Evolutionary conservation across 805 yeast genomes (phyloP).

Genomic region (Vanderwaltozyma tropicalis): DNA sequence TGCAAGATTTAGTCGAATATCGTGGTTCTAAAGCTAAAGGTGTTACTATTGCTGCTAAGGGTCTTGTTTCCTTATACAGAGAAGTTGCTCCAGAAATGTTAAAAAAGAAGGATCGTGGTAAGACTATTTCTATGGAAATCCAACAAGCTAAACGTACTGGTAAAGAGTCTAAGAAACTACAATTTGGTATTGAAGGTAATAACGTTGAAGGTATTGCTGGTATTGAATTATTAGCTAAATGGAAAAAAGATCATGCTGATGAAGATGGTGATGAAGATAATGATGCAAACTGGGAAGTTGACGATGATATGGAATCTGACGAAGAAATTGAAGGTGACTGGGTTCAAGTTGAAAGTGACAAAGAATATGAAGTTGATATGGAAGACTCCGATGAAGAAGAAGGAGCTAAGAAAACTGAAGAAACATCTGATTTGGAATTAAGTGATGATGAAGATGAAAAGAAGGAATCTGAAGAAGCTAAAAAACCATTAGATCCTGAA

Average conservation of each 20-base stretch:
- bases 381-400: constrained; percentile 40
- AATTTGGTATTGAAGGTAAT: constrained; percentile 61
- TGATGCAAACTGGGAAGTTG: constrained; percentile 50
- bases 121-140: constrained; percentile 74
- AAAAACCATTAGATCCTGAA: constrained; percentile 28
- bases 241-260: constrained; percentile 47
- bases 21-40: constrained; percentile 90
- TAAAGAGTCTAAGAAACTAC: constrained; percentile 30
- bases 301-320: constrained; percentile 34
- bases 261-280: constrained; percentile 52
- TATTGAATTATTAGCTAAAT: constrained; percentile 75
- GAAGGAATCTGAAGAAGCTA: constrained; percentile 14
- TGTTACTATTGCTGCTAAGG: constrained; percentile 89
- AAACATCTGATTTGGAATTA: constrained; percentile 40
- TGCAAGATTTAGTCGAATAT: constrained; percentile 85
- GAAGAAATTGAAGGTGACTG: constrained; percentile 82
- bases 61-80: constrained; percentile 75
- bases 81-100: constrained; percentile 97
- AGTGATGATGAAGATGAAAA: constrained; percentile 31
- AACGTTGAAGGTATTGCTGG: constrained; percentile 76
- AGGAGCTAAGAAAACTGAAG: constrained; percentile 26
- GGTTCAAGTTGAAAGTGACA: constrained; percentile 77
- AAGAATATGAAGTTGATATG: constrained; percentile 50
- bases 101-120: constrained; percentile 83
- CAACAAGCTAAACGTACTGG: constrained; percentile 49